Evolutionary conservation across 345 rosid genomes (phyloP), one percentile per base, ranked within the genome.

Genomic region (Lumnitzera littorea): DNA sequence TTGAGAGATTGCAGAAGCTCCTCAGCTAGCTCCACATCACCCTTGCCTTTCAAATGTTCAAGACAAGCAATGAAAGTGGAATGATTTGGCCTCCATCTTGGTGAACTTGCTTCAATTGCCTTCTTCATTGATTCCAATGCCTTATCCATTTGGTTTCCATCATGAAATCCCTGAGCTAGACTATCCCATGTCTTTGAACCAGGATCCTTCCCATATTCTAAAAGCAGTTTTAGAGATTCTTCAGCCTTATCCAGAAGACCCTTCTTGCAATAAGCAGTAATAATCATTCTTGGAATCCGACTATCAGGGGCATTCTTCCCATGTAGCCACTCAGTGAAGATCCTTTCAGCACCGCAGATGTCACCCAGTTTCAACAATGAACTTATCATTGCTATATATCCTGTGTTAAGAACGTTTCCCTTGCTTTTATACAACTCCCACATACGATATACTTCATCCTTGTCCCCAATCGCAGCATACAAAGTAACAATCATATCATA

Each of bases 191-290:
- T 24, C 27, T 14, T 23, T 29, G 46, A 24, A 12, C n/a, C 16
- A 60, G 59, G 55, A 10, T 31, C 15, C 36, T 17, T 17, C 13
- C 54, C 23, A 27, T 14, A 47, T 23, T 16, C 25, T 60, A 20
- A 51, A 41, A 80, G 66, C 60, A 50, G 67, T 48, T 69, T 67
- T 15, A 73, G 63, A 58, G 17, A 70, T 16, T 62, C 74, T 65
- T 78, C 88, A 8, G 90, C 96, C 72, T 90, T 87, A 36, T 65
- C 77, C 64, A 70, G 52, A 56, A 73, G 69, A 48, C 84, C 88
- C 50, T 74, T 81, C 67, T 61, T 68, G 72, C 77, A 75, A 52
- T 75, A 86, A 41, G 78, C 82, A 2, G 67, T 67, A 46, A 89
- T 74, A 57, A 86, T 52, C 58, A 68, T 13, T 51, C 70, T 77